These are phyloP conservation scores for Chrysoporthe cubensis DNA, from an alignment of 2,329 filamentous ascomycete genomes.

Conservation along the genomic window DNA sequence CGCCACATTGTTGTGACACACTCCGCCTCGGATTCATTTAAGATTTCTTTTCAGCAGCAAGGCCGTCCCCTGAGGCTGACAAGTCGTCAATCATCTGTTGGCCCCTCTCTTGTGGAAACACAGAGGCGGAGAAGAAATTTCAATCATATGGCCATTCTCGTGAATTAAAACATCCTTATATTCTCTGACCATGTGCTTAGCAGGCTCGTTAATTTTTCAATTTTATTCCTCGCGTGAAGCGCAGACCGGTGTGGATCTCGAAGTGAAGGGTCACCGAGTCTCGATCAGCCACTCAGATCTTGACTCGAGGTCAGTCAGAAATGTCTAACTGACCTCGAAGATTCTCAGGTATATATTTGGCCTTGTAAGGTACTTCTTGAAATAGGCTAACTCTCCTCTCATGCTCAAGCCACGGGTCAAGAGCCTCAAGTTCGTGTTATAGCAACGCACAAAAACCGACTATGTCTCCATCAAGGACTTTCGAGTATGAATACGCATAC, in stretches of 20 bases:
- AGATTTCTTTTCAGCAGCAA: background rate
- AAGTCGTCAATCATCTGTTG: background rate
- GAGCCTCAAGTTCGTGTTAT: background rate
- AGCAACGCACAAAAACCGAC: background rate
- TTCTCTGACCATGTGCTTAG: background rate
- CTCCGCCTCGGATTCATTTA: background rate
- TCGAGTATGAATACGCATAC: conserved; percentile 17
- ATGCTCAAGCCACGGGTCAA: background rate
- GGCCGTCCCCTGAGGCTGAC: background rate
- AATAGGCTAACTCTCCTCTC: background rate
- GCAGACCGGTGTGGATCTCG: conserved; percentile 2
- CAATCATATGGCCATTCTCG: background rate
- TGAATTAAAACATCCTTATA: too few species aligned
- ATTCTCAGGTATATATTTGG: background rate
- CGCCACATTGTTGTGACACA: background rate
- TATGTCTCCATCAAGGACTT: background rate
- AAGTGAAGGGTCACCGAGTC: background rate
- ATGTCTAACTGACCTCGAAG: background rate
- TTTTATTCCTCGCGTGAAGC: background rate
- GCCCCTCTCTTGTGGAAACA: background rate
- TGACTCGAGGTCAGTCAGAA: background rate
- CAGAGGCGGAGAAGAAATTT: background rate
- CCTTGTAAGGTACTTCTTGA: background rate
- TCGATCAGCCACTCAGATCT: background rate
- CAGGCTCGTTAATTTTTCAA: background rate